Conservation (phyloP, 495 filamentous ascomycete species). For the Aspergillus saccharolyticus region DNA sequence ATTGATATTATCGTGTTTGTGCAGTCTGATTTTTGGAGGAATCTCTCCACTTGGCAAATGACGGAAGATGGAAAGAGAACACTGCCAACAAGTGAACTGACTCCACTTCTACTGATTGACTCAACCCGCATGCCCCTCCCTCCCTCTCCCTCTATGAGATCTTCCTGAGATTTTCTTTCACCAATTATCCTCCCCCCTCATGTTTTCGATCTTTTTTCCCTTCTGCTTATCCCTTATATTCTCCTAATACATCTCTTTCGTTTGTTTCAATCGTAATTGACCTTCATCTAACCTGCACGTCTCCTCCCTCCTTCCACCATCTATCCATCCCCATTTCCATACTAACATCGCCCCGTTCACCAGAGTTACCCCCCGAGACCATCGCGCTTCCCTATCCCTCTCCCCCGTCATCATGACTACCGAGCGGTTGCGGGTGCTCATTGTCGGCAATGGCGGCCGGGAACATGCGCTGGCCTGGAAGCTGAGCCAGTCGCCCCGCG, state of each 20-base stretch:
- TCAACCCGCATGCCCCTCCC: too few species aligned
- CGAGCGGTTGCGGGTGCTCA: constrained; percentile 59
- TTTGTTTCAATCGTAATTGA: not conserved
- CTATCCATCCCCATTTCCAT: not conserved
- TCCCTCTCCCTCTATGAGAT: not conserved
- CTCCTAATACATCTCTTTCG: not conserved
- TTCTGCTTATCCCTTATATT: not conserved
- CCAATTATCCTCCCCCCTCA: not conserved
- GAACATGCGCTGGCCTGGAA: constrained; percentile 97
- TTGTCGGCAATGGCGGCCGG: constrained; percentile 88
- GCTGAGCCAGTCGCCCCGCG: constrained; percentile 68
- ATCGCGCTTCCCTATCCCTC: constrained; percentile 10
- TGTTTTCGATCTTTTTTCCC: not conserved
- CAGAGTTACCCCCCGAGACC: constrained; percentile 35
- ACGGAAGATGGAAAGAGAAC: not conserved
- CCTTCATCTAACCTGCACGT: too few species aligned
- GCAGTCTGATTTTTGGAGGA: too few species aligned
- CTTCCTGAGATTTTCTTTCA: not conserved
- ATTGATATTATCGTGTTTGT: too few species aligned
- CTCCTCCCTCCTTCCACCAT: not conserved
- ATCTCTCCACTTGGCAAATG: too few species aligned
- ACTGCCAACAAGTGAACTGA: not conserved
- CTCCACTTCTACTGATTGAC: constrained; percentile 1
- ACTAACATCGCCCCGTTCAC: not conserved
- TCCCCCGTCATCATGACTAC: constrained; percentile 31